A percentile compares a stretch with the other conserved stretches of the same genome.
Conservation (phyloP, 2,329 filamentous ascomycete genomes). For the Fusarium torulosum region DNA sequence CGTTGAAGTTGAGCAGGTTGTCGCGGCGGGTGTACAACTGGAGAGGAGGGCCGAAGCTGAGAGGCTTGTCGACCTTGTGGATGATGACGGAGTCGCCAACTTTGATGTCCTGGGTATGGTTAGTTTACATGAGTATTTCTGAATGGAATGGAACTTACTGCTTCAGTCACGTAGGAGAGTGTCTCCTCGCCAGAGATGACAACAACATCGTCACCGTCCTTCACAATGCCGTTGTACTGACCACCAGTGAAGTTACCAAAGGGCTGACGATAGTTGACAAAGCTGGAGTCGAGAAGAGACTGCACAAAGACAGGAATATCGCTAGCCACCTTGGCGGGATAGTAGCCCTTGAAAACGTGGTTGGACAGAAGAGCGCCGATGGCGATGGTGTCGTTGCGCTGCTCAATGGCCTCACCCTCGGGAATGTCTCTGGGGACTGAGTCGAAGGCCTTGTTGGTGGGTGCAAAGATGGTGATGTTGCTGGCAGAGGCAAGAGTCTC, state of each 20-base stretch:
- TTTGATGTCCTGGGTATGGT: constrained; percentile 45
- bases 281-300: constrained; percentile 49
- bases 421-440: constrained; percentile 50
- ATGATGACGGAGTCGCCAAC: constrained; percentile 48
- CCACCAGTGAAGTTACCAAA: constrained; percentile 55
- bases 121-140: neutral
- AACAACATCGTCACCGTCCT: constrained; percentile 49
- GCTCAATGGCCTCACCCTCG: constrained; percentile 51
- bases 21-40: constrained; percentile 50
- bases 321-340: constrained; percentile 47
- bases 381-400: constrained; percentile 49
- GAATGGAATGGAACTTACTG: constrained; percentile 29
- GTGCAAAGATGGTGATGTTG: constrained; percentile 54
- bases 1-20: constrained; percentile 48
- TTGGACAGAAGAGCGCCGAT: constrained; percentile 51
- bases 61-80: constrained; percentile 50
- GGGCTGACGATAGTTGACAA: constrained; percentile 51
- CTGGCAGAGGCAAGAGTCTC: constrained; percentile 49
- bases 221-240: constrained; percentile 53
- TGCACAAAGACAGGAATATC: constrained; percentile 50
- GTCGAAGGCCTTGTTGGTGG: constrained; percentile 53
- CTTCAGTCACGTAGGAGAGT: constrained; percentile 51
- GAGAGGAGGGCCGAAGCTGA: constrained; percentile 49
- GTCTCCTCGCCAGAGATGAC: constrained; percentile 52
- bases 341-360: constrained; percentile 51